Base-by-base conservation (phyloP, 2,329 filamentous ascomycete species). In the Xylaria sp. region DNA sequence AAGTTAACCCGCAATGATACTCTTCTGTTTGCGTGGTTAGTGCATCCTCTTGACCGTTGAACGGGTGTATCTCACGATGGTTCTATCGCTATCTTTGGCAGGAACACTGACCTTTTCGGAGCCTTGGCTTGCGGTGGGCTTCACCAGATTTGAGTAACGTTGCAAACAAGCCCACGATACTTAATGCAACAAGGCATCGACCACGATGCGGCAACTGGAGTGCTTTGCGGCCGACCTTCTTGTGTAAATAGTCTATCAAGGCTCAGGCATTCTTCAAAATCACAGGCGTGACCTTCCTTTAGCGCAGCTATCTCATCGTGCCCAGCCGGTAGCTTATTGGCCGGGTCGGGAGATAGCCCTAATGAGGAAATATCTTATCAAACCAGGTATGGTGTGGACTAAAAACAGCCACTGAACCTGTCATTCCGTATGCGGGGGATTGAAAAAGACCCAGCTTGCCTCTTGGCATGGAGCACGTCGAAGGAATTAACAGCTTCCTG, bases 301-400 rank as follows among this genome's bases (percentile, higher is more conserved):
- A 54, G 49, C 54, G 54, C 66, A 68, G 64, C 61, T 49, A 65
- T 57, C 46, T 60, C 62, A 67, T 53, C 68, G 61, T 70, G 70
- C 68, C 59, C 57, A 63, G 40, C 66, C 62, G 65, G 53, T 46
- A 69, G 51, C 54, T 67, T 51, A 74, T 70, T 73, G 69, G 71
- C 59, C 48, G 46, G 59, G 57, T 26, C 71, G 68, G 74, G 59
- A 67, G 68, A 73, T 64, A 67, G 33, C 63, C 73, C 70, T 11
- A 69, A 74, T 72, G 42, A 66, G 75, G 74, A 73, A 75, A 74
- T 73, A 73, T 63, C 71, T 76, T 74, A 77, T 75, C 74, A 63
- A 65, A 63, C 46, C 65, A 44, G 67, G 60, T 38, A 59, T 59
- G 65, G 65, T 28, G 54, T 65, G 57, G 49, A 48, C 23, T 48